Evolutionary conservation across 768 basidiomycete species (phyloP), one percentile per base, ranked within the genome.

Genomic region (Amanita rubescens): DNA sequence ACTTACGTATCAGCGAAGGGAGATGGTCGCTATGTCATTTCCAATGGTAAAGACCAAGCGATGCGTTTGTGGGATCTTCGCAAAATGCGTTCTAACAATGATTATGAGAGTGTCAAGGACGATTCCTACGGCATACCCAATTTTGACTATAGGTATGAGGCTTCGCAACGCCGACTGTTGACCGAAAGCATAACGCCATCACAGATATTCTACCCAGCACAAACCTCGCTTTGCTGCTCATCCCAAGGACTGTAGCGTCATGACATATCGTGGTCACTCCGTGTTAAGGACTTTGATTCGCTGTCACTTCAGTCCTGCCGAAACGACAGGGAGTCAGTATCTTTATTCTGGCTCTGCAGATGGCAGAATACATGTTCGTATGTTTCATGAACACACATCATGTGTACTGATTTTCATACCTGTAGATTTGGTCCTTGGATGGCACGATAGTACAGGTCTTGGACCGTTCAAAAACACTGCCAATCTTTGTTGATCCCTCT

Each of bases 1-100:
- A 94, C 95, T 5, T 90, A 91, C 58, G 93, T 96, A 12, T 87
- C 92, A 32, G 87, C 95, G 1, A 97, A 96, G 62, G 95, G 95
- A 5, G 95, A 98, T 63, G 95, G 95, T 8, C 84, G 95, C 55
- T 97, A 97, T 65, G 74, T 95, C 43, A 85, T 98, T 42, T 94
- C 91, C 15, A 98, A 98, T 62, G 93, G 93, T 34, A 98, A 98
- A 69, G 95, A 98, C 64, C 94, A 98, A 61, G 81, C 89, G 1
- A 73, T 93, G 47, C 83, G 93, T 6, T 69, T 97, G 20, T 97
- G 95, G 89, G 95, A 98, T 69, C 72, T 97, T 42, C 83, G 95
- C 46, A 93, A 87, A 69, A 97, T 98, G 95, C 76, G 84, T 38
- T 84, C 75, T 56, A 85, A 78, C 61, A 65, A 73, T 15, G 85